Evolutionary conservation across 495 filamentous ascomycete species (phyloP).

Genomic region (Daldinia grandis): DNA sequence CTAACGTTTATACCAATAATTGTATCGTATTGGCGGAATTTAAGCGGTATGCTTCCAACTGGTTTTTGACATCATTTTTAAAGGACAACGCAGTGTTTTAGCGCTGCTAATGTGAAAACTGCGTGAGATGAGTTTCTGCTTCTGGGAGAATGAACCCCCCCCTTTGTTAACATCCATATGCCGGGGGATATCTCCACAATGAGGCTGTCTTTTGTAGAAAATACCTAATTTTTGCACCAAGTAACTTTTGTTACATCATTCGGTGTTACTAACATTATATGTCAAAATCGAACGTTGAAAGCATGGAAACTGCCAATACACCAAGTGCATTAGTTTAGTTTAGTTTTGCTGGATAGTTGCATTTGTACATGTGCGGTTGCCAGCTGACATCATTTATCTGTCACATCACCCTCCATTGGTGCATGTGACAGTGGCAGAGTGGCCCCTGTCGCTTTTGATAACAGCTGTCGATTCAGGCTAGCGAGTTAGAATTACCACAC

Average conservation of each 20-base stretch:
- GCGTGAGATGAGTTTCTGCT: not conserved
- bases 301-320: not conserved
- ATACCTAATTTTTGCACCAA: not conserved
- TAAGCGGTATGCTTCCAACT: not conserved
- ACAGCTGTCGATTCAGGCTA: conserved; percentile 32
- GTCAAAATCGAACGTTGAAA: not conserved
- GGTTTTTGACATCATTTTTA: not conserved
- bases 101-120: not conserved
- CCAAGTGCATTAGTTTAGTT: not conserved
- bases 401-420: conserved; percentile 35
- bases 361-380: conserved; percentile 25
- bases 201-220: not conserved
- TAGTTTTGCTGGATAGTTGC: conserved; percentile 23
- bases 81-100: not conserved
- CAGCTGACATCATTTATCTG: conserved; percentile 45
- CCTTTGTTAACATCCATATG: not conserved
- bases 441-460: conserved; percentile 28
- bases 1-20: conserved; percentile 19
- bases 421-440: conserved; percentile 45
- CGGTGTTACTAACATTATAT: not conserved
- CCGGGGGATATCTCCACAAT: not conserved
- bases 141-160: not conserved
- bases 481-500: conserved; percentile 18
- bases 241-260: not conserved
- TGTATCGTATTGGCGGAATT: not conserved